Conservation (phyloP, 2,329 filamentous ascomycete species). For the Arthrinium puccinioides region DNA sequence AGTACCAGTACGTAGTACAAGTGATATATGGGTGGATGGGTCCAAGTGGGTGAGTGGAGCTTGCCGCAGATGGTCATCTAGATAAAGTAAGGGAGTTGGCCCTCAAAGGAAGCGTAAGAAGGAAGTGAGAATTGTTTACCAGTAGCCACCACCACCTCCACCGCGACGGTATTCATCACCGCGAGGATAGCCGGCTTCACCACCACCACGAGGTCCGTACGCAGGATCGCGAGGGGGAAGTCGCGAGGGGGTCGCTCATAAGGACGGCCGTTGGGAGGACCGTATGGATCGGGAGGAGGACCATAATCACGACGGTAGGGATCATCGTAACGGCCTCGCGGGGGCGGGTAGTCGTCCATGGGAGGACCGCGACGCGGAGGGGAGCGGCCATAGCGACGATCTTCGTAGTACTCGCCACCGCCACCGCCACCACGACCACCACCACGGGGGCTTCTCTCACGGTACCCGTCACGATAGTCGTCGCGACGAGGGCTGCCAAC, state of each 20-base stretch:
- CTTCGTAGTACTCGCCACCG: conserved; percentile 75
- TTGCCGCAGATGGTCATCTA: too few relatives aligned
- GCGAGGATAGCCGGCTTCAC: conserved; percentile 21
- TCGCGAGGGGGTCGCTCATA: conserved; percentile 50
- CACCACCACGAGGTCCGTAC: conserved; percentile 31
- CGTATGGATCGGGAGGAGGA: conserved; percentile 55
- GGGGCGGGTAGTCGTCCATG: conserved; percentile 68
- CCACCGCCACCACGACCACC: too few relatives aligned
- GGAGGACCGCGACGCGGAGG: conserved; percentile 66
- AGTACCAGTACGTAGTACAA: too few relatives aligned
- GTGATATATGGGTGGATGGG: too few relatives aligned
- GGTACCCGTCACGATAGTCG: conserved; percentile 65
- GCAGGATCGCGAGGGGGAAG: conserved; percentile 43
- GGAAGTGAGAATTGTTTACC: conserved; percentile 22
- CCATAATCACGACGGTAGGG: conserved; percentile 63
- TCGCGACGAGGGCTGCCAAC: conserved; percentile 67
- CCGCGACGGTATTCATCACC: conserved; percentile 24
- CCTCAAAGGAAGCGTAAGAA: conserved; percentile 5
- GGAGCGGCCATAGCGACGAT: conserved; percentile 67
- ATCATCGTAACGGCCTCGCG: conserved; percentile 66
- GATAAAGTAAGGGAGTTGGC: conserved; percentile 1
- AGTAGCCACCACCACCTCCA: conserved; percentile 21
- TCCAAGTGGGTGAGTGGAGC: too few relatives aligned
- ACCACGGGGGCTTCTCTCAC: conserved; percentile 77
- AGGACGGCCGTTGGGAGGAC: conserved; percentile 39